Conservation (phyloP, 1,139 yeast genomes). For the Diutina sp. region DNA sequence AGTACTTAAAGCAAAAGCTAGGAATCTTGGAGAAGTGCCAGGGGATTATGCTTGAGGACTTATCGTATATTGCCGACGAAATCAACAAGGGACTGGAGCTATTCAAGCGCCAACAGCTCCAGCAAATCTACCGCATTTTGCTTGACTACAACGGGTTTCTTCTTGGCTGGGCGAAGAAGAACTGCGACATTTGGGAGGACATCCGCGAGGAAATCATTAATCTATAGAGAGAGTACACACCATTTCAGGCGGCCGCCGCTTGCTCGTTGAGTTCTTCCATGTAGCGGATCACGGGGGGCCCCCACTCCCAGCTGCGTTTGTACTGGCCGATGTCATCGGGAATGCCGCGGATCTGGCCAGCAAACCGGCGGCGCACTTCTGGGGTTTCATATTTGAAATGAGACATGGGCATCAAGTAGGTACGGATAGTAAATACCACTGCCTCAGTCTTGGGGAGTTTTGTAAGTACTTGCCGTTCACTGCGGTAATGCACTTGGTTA, state of each 20-base stretch:
- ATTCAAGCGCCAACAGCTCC: slow-evolving; percentile 40
- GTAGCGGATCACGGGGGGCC: slow-evolving; percentile 22
- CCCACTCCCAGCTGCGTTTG: slow-evolving; percentile 28
- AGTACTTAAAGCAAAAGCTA: slow-evolving; percentile 39
- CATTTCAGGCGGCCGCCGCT: not conserved
- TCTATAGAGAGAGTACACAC: slow-evolving; percentile 1
- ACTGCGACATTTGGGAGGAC: slow-evolving; percentile 64
- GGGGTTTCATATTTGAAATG: slow-evolving; percentile 39
- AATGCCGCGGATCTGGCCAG: slow-evolving; percentile 27
- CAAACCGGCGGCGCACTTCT: slow-evolving; percentile 25
- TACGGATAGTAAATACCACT: slow-evolving; percentile 46
- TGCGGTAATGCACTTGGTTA: slow-evolving; percentile 40
- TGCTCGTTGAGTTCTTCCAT: slow-evolving; percentile 5
- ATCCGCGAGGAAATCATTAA: slow-evolving; percentile 29
- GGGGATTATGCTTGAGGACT: slow-evolving; percentile 42
- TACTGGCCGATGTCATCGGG: slow-evolving; percentile 26
- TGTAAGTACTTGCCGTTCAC: slow-evolving; percentile 51
- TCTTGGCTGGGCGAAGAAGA: slow-evolving; percentile 59
- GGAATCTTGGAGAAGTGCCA: slow-evolving; percentile 44
- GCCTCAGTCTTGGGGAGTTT: slow-evolving; percentile 44
- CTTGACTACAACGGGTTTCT: slow-evolving; percentile 44
- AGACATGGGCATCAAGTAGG: slow-evolving; percentile 52
- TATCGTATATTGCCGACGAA: slow-evolving; percentile 38
- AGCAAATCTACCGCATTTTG: slow-evolving; percentile 26
- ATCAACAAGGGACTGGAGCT: slow-evolving; percentile 35